These are phyloP conservation scores for Coffea eugenioides DNA, from an alignment of 257 asterid genomes.

Conservation along the genomic window DNA sequence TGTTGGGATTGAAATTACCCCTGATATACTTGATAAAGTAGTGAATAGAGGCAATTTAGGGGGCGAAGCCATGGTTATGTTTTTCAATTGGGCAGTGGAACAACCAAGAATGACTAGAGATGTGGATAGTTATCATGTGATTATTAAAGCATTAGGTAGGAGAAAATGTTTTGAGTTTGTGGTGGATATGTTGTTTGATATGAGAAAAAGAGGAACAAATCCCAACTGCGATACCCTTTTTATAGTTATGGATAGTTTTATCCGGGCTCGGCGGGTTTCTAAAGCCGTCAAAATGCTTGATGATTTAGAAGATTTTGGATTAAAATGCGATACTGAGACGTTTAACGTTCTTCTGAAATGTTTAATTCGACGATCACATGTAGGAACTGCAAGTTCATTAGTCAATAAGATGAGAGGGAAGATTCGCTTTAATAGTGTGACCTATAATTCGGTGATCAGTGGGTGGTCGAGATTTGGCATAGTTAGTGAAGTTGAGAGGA, in stretches of 20 bases:
- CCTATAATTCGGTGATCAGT: constrained; percentile 60
- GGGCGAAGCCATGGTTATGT: constrained; percentile 56
- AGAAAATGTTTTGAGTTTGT: constrained; percentile 60
- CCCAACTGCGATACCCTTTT: constrained; percentile 49
- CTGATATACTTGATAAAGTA: constrained; percentile 54
- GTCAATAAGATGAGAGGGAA: constrained; percentile 55
- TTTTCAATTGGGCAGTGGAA: constrained; percentile 69
- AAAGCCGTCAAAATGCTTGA: constrained; percentile 54
- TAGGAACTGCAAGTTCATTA: constrained; percentile 60
- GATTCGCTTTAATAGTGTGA: constrained; percentile 38
- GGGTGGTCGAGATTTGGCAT: constrained; percentile 81
- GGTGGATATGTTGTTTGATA: constrained; percentile 54
- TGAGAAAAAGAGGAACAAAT: constrained; percentile 40
- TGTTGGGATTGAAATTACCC: constrained; percentile 50
- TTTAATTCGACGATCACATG: constrained; percentile 49
- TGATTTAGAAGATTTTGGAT: constrained; percentile 55
- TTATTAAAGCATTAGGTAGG: constrained; percentile 74
- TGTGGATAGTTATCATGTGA: constrained; percentile 34
- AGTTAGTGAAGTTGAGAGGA: constrained; percentile 58
- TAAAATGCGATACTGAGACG: constrained; percentile 40
- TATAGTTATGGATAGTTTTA: constrained; percentile 61
- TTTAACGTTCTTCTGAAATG: constrained; percentile 56
- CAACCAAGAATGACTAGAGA: constrained; percentile 33
- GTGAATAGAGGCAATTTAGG: constrained; percentile 64
- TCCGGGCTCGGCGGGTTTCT: constrained; percentile 55